These are phyloP conservation scores for Linnemannia hyalina DNA, from an alignment of 192 early-diverging fungal genomes.

Conservation along the genomic window DNA sequence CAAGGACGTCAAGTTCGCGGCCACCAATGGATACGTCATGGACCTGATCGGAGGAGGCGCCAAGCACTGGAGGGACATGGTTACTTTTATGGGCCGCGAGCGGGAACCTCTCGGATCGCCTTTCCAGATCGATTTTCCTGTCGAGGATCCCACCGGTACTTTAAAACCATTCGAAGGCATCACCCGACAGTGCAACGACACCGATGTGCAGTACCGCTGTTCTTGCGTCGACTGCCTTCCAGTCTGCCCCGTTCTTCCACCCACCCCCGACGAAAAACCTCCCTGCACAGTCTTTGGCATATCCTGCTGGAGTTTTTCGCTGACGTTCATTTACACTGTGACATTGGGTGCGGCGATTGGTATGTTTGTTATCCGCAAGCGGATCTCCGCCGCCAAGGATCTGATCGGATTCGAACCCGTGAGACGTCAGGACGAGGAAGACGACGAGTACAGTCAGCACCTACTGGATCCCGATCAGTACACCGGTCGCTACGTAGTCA, in stretches of 20 bases:
- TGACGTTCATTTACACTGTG: conserved; percentile 57
- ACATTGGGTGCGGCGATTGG: conserved; percentile 38
- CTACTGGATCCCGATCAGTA: conserved; percentile 62
- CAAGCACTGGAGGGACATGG: conserved; percentile 66
- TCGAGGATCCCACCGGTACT: conserved; percentile 34
- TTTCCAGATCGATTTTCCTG: conserved; percentile 75
- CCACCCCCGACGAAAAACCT: conserved; percentile 59
- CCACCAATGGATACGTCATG: conserved; percentile 76
- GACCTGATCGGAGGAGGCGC: conserved; percentile 77
- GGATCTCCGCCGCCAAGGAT: conserved; percentile 33
- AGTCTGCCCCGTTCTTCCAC: conserved; percentile 66
- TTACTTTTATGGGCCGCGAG: conserved; percentile 67
- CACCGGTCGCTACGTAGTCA: conserved; percentile 63
- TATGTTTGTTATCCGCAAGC: conserved; percentile 40
- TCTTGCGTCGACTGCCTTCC: conserved; percentile 72
- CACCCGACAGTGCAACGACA: conserved; percentile 65
- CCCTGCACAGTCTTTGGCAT: conserved; percentile 61
- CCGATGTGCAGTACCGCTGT: conserved; percentile 64
- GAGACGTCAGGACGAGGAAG: conserved; percentile 57
- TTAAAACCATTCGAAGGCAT: conserved; percentile 50
- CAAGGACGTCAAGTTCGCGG: conserved; percentile 77
- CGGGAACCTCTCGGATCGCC: conserved; percentile 69
- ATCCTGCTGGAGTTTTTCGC: conserved; percentile 65
- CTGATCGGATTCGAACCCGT: conserved; percentile 61
- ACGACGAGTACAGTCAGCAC: conserved; percentile 52